Conservation (phyloP, 2,329 filamentous ascomycete species). For the Colletotrichum sp. region DNA sequence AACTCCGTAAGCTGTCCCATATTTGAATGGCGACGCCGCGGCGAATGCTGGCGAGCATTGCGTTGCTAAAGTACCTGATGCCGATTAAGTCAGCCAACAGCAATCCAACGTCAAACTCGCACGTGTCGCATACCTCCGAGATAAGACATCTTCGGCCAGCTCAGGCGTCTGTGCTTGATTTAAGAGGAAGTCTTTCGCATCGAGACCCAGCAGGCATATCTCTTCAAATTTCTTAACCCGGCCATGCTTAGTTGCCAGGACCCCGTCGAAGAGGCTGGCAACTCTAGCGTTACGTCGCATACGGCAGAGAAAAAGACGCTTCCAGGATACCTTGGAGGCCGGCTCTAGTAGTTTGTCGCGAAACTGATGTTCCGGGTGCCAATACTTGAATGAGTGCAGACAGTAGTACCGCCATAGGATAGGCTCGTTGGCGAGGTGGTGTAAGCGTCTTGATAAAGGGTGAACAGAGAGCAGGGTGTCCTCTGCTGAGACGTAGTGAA, state of each 20-base stretch:
- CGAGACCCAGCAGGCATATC: conserved; percentile 78
- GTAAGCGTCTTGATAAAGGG: conserved; percentile 66
- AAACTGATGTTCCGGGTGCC: conserved; percentile 72
- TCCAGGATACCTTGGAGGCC: conserved; percentile 74
- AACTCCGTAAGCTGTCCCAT: conserved; percentile 64
- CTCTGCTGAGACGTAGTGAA: conserved; percentile 65
- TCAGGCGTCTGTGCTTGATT: conserved; percentile 66
- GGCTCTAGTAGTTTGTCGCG: conserved; percentile 56
- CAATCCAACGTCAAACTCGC: not conserved
- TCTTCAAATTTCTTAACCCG: conserved; percentile 73
- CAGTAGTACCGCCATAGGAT: conserved; percentile 85
- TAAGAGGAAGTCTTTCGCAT: conserved; percentile 85
- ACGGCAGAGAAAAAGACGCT: conserved; percentile 65
- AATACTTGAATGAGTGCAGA: conserved; percentile 70
- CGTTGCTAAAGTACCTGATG: conserved; percentile 74
- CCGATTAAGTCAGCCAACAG: conserved; percentile 2
- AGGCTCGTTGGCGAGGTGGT: conserved; percentile 70
- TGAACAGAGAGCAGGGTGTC: conserved; percentile 56
- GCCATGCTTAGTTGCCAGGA: conserved; percentile 73
- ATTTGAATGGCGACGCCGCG: conserved; percentile 78
- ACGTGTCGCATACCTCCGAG: conserved; percentile 60
- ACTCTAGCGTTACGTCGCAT: conserved; percentile 57
- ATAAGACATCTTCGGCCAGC: conserved; percentile 74
- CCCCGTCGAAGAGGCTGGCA: conserved; percentile 64
- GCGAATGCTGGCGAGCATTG: conserved; percentile 80